Percentiles rank a stretch among this genome's conserved stretches.
Conservation (phyloP, 345 rosid genomes). For the Heritiera fomes region DNA sequence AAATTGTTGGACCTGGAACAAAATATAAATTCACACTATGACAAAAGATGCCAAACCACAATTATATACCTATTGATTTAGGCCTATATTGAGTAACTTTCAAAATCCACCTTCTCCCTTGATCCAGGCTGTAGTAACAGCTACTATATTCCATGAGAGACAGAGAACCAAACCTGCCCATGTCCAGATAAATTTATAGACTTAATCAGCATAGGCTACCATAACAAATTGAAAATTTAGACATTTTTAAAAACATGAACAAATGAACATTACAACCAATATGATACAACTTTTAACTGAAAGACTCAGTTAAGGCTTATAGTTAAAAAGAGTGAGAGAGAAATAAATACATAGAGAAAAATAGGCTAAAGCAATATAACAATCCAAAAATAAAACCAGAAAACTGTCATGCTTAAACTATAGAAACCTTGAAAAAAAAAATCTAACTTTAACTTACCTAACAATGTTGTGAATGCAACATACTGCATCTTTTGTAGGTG, state of each 20-base stretch:
- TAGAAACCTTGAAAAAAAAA: background rate
- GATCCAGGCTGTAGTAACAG: constrained; percentile 85
- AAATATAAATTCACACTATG: constrained; percentile 10
- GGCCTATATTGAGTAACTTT: constrained; percentile 5
- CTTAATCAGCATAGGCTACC: constrained; percentile 17
- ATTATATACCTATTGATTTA: background rate
- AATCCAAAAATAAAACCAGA: background rate
- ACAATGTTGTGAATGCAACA: constrained; percentile 83
- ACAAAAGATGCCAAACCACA: constrained; percentile 15
- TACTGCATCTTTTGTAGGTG: constrained; percentile 85
- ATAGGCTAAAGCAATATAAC: background rate
- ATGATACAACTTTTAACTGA: background rate
- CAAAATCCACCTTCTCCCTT: constrained; percentile 75
- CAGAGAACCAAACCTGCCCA: constrained; percentile 73
- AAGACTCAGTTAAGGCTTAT: background rate
- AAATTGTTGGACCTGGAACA: constrained; percentile 72
- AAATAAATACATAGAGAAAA: background rate
- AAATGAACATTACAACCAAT: background rate
- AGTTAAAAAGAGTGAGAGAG: background rate
- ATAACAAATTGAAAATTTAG: background rate
- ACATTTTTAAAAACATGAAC: background rate
- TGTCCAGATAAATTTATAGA: constrained; percentile 2
- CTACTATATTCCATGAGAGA: constrained; percentile 87
- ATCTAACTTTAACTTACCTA: constrained; percentile 57
- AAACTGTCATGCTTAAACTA: background rate